These are phyloP conservation scores for Leccinum fuscescens DNA, from an alignment of 1,284 basidiomycete genomes.

Conservation along the genomic window DNA sequence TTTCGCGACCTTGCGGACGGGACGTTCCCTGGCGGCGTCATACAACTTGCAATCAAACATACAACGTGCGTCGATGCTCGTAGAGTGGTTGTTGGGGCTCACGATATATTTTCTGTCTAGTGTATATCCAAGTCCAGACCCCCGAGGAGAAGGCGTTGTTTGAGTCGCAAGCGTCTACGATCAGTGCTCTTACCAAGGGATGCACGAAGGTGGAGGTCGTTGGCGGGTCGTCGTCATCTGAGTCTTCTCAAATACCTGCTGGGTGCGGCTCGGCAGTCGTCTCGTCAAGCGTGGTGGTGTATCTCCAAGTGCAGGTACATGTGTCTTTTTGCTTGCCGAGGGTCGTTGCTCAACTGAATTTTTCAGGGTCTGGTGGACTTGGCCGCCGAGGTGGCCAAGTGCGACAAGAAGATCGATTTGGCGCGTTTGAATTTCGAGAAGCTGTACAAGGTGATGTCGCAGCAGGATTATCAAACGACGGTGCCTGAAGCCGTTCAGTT, in stretches of 20 bases:
- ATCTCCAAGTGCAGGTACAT: constrained; percentile 81
- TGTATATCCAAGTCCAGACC: constrained; percentile 76
- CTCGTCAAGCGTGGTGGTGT: constrained; percentile 44
- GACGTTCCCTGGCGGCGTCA: too few relatives aligned
- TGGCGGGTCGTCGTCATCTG: background rate
- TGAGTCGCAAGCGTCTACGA: constrained; percentile 70
- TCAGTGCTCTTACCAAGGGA: constrained; percentile 86
- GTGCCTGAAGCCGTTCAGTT: constrained; percentile 54
- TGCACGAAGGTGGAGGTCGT: constrained; percentile 64
- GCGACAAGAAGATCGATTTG: constrained; percentile 78
- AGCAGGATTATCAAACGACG: constrained; percentile 45
- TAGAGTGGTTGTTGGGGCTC: background rate
- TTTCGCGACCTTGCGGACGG: too few relatives aligned
- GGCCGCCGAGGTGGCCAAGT: constrained; percentile 80
- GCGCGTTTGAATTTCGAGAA: constrained; percentile 72
- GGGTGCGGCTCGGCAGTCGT: constrained; percentile 89
- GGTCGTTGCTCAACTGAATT: background rate
- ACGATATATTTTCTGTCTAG: constrained; percentile 40
- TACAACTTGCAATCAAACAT: constrained; percentile 61
- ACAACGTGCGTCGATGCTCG: constrained; percentile 53
- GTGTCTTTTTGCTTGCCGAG: background rate
- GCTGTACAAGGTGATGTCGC: constrained; percentile 69
- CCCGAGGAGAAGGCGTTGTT: constrained; percentile 63
- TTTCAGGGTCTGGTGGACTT: constrained; percentile 80
- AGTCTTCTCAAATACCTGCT: constrained; percentile 65